phyloP scores from a whole-genome alignment of 2,329 filamentous ascomycete species.

The Pseudonectria buxi region DNA sequence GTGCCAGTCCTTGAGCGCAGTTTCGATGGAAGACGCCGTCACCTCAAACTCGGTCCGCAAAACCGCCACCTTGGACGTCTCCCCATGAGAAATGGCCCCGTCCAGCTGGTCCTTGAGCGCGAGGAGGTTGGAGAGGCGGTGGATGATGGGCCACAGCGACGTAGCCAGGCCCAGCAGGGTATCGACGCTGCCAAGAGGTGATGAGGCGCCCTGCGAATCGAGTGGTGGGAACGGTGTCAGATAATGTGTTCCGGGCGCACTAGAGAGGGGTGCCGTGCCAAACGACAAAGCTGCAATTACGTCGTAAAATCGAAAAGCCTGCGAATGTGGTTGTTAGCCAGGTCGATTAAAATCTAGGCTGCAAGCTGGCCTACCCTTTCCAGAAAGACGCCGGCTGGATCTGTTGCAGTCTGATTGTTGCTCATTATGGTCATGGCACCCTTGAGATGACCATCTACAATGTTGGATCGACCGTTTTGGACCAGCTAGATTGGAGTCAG shows the following conservation, averaged over 20 bases:
- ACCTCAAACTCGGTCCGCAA: conserved; percentile 45
- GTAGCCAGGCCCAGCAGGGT: conserved; percentile 55
- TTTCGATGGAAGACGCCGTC: conserved; percentile 48
- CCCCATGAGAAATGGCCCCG: conserved; percentile 34
- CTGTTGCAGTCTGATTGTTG: conserved; percentile 36
- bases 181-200: conserved; percentile 47
- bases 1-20: conserved; percentile 48
- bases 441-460: conserved; percentile 54
- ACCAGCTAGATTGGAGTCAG: too few relatives aligned
- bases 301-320: conserved; percentile 61
- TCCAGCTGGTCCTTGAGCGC: conserved; percentile 47
- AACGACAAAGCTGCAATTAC: conserved; percentile 58
- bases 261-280: conserved; percentile 50
- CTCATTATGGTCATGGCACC: conserved; percentile 57
- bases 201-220: conserved; percentile 37
- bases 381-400: conserved; percentile 50
- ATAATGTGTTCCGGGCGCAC: conserved; percentile 39
- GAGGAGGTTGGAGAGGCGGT: conserved; percentile 50
- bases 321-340: conserved; percentile 15
- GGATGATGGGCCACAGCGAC: conserved; percentile 57
- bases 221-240: conserved; percentile 41
- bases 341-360: neutral
- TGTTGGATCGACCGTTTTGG: conserved; percentile 51
- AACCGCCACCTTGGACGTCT: conserved; percentile 38
- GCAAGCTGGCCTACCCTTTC: conserved; percentile 41